These are phyloP conservation scores for Termitomyces sp. DNA, from an alignment of 1,284 basidiomycete genomes.

Conservation along the genomic window DNA sequence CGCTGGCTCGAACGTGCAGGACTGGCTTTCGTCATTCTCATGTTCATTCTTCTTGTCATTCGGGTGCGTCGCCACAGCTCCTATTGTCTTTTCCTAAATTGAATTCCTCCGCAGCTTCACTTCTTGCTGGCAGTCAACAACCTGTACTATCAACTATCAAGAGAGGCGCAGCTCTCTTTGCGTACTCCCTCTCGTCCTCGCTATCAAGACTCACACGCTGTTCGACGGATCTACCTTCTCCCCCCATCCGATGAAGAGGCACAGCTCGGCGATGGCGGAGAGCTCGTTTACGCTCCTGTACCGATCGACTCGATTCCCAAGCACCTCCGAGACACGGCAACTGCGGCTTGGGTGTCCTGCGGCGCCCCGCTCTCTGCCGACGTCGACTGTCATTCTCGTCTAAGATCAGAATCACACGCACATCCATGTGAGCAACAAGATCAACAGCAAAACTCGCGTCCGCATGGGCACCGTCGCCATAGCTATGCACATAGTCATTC, in stretches of 20 bases:
- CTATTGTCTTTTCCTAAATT: conserved; percentile 9
- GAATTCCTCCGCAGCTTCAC: conserved; percentile 46
- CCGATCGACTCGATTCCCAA: conserved; percentile 50
- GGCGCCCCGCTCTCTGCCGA: conserved; percentile 13
- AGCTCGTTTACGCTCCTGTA: conserved; percentile 67
- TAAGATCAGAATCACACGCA: conserved; percentile 16
- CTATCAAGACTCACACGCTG: conserved; percentile 15
- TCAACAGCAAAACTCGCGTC: conserved; percentile 12
- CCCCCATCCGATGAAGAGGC: conserved; percentile 26
- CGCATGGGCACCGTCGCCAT: conserved; percentile 25
- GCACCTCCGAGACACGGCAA: conserved; percentile 47
- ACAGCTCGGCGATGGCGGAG: conserved; percentile 22
- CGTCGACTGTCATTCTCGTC: conserved; percentile 6
- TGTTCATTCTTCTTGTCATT: conserved; percentile 58
- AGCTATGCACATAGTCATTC: conserved; percentile 21
- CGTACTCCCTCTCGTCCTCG: conserved; percentile 24
- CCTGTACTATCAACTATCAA: conserved; percentile 51
- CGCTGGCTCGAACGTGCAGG: conserved; percentile 67
- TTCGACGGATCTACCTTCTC: conserved; percentile 55
- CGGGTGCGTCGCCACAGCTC: conserved; percentile 41
- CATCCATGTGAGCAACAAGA: conserved; percentile 14
- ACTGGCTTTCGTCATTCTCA: conserved; percentile 48
- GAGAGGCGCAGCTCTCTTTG: conserved; percentile 25
- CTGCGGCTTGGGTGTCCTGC: conserved; percentile 57
- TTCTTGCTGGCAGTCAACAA: conserved; percentile 66